These are phyloP conservation scores for Rhizophora mangle DNA, from an alignment of 345 rosid species.

Conservation along the genomic window DNA sequence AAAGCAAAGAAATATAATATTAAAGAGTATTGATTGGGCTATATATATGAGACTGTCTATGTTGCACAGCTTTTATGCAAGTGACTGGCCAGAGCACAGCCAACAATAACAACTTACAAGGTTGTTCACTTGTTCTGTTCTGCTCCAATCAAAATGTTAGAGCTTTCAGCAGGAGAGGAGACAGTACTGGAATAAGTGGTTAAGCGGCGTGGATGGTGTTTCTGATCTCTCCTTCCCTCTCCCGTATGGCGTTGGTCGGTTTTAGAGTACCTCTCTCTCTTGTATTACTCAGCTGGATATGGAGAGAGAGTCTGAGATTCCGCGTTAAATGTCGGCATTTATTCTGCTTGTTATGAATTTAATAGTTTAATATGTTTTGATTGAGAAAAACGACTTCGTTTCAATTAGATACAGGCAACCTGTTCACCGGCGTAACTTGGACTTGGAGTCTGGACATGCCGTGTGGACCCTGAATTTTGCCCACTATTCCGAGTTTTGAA, in stretches of 20 bases:
- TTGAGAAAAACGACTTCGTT: no score
- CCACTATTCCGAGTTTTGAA: no score
- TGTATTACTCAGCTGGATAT: neutral
- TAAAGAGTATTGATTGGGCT: neutral
- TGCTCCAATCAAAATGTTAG: neutral
- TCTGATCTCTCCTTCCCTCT: neutral
- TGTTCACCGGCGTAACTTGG: no score
- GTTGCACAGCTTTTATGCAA: neutral
- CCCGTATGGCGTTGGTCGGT: neutral
- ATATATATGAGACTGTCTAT: neutral
- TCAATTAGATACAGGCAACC: no score
- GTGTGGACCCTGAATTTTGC: no score
- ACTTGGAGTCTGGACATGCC: no score
- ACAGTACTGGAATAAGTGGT: neutral
- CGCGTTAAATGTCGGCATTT: no score
- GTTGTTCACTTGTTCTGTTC: neutral
- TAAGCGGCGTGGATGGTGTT: neutral
- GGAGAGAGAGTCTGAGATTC: no score
- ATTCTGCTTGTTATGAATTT: no score
- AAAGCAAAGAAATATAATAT: neutral
- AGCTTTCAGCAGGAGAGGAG: neutral
- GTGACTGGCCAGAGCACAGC: neutral
- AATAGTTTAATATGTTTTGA: no score
- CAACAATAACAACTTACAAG: neutral
- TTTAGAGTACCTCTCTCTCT: constrained; percentile 6